phyloP scores from a whole-genome alignment of 1,284 basidiomycete genomes.

The Pyrrhoderma lamaoense region DNA sequence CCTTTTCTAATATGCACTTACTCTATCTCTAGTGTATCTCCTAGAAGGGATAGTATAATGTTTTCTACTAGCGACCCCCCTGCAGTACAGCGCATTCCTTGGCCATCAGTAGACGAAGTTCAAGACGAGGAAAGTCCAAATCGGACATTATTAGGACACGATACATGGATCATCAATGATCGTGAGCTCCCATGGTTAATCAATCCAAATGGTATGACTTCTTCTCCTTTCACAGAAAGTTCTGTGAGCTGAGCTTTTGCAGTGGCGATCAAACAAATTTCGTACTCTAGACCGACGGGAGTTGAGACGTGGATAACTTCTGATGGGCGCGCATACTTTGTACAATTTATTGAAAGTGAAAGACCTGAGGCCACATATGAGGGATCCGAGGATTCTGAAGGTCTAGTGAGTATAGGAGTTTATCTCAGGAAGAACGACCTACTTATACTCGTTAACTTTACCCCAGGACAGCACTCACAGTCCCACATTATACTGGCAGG shows the following conservation, averaged over 20 bases:
- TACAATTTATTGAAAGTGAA: slow-evolving; percentile 43
- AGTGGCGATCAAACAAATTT: slow-evolving; percentile 53
- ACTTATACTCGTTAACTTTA: neutral
- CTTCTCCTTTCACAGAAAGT: slow-evolving; percentile 3
- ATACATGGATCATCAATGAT: slow-evolving; percentile 68
- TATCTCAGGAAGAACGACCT: neutral
- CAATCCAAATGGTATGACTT: slow-evolving; percentile 51
- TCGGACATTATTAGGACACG: slow-evolving; percentile 35
- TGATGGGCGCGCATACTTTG: slow-evolving; percentile 73
- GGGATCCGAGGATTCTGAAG: neutral
- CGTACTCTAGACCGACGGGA: slow-evolving; percentile 47
- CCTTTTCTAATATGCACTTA: slow-evolving; percentile 21
- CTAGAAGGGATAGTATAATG: slow-evolving; percentile 56
- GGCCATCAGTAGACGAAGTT: slow-evolving; percentile 53
- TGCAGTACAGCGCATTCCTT: slow-evolving; percentile 71
- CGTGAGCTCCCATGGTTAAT: slow-evolving; percentile 66
- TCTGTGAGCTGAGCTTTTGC: neutral
- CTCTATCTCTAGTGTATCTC: slow-evolving; percentile 50
- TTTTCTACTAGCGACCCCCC: slow-evolving; percentile 69
- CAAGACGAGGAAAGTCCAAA: slow-evolving; percentile 23
- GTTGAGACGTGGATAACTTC: slow-evolving; percentile 78
- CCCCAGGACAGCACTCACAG: slow-evolving; percentile 18
- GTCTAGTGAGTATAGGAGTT: neutral
- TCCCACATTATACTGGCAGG: slow-evolving; percentile 44
- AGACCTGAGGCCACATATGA: slow-evolving; percentile 2